A percentile compares a stretch with the other conserved stretches of the same genome.
phyloP scores from a whole-genome alignment of 2,329 filamentous ascomycete genomes.

The Parafenestella ontariensis region DNA sequence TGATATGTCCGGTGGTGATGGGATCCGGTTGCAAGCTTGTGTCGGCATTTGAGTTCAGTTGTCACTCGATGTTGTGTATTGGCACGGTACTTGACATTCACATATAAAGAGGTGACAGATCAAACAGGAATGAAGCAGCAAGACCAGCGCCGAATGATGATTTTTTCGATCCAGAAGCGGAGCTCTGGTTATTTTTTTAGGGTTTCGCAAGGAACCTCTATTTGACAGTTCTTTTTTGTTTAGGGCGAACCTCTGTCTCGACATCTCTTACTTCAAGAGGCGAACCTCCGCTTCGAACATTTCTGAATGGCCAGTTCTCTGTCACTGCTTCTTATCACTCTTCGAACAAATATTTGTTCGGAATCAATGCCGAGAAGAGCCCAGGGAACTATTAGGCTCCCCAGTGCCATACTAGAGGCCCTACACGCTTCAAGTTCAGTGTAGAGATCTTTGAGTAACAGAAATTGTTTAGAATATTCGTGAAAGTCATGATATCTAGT shows the following conservation, averaged over 20 bases:
- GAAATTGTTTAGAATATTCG: not conserved
- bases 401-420: not conserved
- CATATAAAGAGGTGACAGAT: slow-evolving; percentile 1
- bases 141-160: slow-evolving; percentile 19
- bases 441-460: not conserved
- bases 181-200: slow-evolving; percentile 30
- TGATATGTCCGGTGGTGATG: not conserved
- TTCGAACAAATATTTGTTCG: not conserved
- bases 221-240: slow-evolving; percentile 3
- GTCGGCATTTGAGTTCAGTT: not conserved
- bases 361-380: not conserved
- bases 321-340: not conserved
- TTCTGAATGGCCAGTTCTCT: not conserved
- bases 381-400: not conserved
- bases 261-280: not conserved
- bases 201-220: slow-evolving; percentile 27
- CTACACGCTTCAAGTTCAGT: not conserved
- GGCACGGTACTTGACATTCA: not conserved
- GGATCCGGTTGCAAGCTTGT: slow-evolving; percentile 4
- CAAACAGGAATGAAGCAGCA: not conserved
- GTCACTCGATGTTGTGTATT: not conserved
- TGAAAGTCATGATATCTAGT: not conserved
- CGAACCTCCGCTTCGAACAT: slow-evolving; percentile 18
- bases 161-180: slow-evolving; percentile 16
- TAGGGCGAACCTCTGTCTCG: slow-evolving; percentile 20